A percentile compares a stretch with the other conserved stretches of the same genome.
Evolutionary conservation across 2,329 filamentous ascomycete genomes (phyloP).

Genomic region (Aaosphaeria arxii): DNA sequence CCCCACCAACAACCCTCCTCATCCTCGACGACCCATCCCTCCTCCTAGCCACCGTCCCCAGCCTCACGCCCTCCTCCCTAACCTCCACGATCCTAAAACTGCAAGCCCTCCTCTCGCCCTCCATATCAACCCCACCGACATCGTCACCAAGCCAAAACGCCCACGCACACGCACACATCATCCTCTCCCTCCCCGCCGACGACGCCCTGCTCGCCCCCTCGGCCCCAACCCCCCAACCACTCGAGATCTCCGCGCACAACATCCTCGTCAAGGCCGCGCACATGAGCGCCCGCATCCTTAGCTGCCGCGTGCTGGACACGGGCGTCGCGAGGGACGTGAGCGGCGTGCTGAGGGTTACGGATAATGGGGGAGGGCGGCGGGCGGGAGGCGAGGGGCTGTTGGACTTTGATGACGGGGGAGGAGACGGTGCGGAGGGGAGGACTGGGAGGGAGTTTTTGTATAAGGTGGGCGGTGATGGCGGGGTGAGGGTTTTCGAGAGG

Average conservation of each 20-base stretch:
- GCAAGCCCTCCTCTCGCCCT: constrained; percentile 41
- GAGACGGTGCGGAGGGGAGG: constrained; percentile 8
- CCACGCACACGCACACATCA: constrained; percentile 59
- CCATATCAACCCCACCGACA: too few species aligned
- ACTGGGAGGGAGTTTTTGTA: constrained; percentile 74
- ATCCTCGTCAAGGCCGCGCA: constrained; percentile 73
- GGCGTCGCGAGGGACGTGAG: constrained; percentile 89
- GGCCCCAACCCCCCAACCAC: constrained; percentile 40
- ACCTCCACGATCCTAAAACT: constrained; percentile 24
- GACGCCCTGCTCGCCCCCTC: constrained; percentile 64
- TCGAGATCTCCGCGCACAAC: constrained; percentile 33
- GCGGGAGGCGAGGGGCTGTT: constrained; percentile 8
- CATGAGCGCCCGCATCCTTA: constrained; percentile 67
- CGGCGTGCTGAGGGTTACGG: constrained; percentile 76
- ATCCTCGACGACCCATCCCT: constrained; percentile 46
- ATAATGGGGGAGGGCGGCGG: constrained; percentile 30
- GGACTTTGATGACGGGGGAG: constrained; percentile 38
- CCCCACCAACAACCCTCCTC: constrained; percentile 34
- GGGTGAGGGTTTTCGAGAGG: constrained; percentile 79
- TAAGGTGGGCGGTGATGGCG: constrained; percentile 74
- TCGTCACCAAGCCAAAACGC: neutral
- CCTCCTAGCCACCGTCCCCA: constrained; percentile 37
- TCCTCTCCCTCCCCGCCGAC: constrained; percentile 67
- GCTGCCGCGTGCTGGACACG: constrained; percentile 75
- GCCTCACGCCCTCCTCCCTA: constrained; percentile 16